Conservation (phyloP, 805 yeast species). For the Candida wancherniae region DNA sequence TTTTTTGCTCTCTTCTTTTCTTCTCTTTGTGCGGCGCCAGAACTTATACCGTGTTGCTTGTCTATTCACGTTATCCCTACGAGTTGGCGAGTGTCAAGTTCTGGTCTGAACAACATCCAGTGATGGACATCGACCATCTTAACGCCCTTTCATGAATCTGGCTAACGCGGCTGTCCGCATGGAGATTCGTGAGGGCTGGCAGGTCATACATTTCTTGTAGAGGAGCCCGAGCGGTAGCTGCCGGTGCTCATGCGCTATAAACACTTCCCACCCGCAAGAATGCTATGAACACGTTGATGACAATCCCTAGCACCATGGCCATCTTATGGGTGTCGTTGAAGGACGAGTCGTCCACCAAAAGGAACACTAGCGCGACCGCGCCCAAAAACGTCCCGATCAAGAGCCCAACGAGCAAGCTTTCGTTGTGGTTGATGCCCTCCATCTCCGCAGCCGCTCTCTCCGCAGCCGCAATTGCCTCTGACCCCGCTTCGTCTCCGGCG, state of each 20-base stretch:
- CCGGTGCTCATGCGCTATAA: slow-evolving; percentile 4
- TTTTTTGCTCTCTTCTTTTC: slow-evolving; percentile 3
- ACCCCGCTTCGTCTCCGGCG: slow-evolving; percentile 6
- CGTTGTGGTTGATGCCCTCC: slow-evolving; percentile 41
- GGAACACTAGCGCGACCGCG: slow-evolving; percentile 53
- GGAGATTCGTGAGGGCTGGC: slow-evolving; percentile 42
- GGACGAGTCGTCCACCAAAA: slow-evolving; percentile 55
- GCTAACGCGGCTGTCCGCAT: slow-evolving; percentile 20
- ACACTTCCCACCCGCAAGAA: slow-evolving; percentile 38
- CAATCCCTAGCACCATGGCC: slow-evolving; percentile 68
- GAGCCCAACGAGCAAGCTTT: slow-evolving; percentile 66
- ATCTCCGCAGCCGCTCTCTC: slow-evolving; percentile 23
- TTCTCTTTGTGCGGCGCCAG: slow-evolving; percentile 47
- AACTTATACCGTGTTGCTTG: slow-evolving; percentile 50
- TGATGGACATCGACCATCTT: slow-evolving; percentile 39
- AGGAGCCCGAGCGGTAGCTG: not conserved
- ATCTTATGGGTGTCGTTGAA: slow-evolving; percentile 60
- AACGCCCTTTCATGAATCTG: slow-evolving; percentile 36
- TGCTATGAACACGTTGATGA: slow-evolving; percentile 66
- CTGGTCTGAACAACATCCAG: slow-evolving; percentile 44
- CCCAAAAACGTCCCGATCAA: slow-evolving; percentile 75
- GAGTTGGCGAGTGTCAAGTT: slow-evolving; percentile 50
- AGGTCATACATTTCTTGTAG: slow-evolving; percentile 33
- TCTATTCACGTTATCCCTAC: slow-evolving; percentile 42
- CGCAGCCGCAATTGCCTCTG: slow-evolving; percentile 9